phyloP scores from a whole-genome alignment of 1,284 basidiomycete species.

The Tilletia setariae region DNA sequence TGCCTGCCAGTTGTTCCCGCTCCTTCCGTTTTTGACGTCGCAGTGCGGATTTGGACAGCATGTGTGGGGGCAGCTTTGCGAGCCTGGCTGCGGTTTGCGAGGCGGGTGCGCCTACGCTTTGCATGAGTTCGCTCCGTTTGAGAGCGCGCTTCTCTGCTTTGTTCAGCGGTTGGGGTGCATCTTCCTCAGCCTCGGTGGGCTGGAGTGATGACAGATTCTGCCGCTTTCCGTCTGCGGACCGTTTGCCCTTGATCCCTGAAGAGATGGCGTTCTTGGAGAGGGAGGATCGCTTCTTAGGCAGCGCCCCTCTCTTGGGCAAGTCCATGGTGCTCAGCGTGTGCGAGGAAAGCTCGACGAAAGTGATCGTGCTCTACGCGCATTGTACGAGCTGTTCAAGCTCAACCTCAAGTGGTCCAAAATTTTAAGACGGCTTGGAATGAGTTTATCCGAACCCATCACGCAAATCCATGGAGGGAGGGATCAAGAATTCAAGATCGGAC shows the following conservation, averaged over 20 bases:
- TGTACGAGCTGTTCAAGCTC: no score
- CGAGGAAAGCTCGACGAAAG: no score
- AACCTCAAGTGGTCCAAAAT: no score
- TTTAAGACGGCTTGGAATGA: no score
- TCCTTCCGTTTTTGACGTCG: conserved; percentile 39
- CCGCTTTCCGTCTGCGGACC: background rate
- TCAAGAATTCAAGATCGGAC: no score
- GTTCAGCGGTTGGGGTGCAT: conserved; percentile 3
- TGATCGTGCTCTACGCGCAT: no score
- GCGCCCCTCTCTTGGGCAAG: conserved; percentile 8
- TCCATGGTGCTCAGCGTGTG: background rate
- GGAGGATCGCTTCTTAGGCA: conserved; percentile 3
- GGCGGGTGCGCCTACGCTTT: conserved; percentile 21
- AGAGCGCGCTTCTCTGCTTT: conserved; percentile 39
- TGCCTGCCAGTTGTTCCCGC: conserved; percentile 43
- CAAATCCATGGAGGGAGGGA: no score
- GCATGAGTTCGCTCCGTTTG: conserved; percentile 36
- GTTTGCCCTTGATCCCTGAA: background rate
- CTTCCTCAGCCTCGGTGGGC: background rate
- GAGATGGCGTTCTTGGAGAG: conserved; percentile 6
- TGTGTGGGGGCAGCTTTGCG: background rate
- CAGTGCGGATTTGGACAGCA: conserved; percentile 38
- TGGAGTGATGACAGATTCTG: no score
- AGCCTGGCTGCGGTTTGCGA: conserved; percentile 19
- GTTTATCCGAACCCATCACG: no score